Evolutionary conservation across 192 early-diverging fungal species (phyloP), one percentile per base, ranked within the genome.

Genomic region (Backusella luteola): DNA sequence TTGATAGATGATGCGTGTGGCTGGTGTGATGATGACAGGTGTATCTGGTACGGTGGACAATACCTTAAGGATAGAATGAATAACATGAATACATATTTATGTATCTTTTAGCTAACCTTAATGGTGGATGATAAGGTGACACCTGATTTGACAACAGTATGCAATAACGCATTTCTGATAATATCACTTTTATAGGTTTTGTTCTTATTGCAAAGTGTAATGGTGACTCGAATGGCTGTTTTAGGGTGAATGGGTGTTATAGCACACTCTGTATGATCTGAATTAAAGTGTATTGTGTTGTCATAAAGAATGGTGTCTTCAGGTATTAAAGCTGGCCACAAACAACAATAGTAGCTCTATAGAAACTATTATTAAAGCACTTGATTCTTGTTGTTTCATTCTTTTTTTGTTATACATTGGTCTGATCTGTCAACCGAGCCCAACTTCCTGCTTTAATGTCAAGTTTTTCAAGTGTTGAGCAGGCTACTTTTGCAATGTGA

Each of bases 1-100:
- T 66, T 23, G 32, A 3, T 66, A 73, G 14, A 67, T 53, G 17
- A 79, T 68, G 39, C 66, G 66, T 3, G 71, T 78, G 6, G 71
- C 77, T 17, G 29, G 42, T 34, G 66, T 69, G 11, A 79, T 34
- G 6, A 69, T 49, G 0, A 74, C 14, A 3, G 67, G 71, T 44
- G 12, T 29, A 26, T 73, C 39, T 35, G 72, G 67, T 44, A 17
- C 4, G 21, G 72, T 41, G n/a, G 72, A 79, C 42, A 73, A 26
- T 21, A 73, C 59, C 76, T 77, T 21, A 26, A 21, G n/a, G 19
- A 26, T 9, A 11, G 3, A 66, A 66, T 66, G 63, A 66, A 3
- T 0, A 66, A 66, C 26, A 66, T 66, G 11, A 3, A 66, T 66
- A 21, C 32, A 32, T 34, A 2, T 3, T 11, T 66, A 12, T 34